Evolutionary conservation across 331 rosid species (phyloP).

Genomic region (Saraca asoca): DNA sequence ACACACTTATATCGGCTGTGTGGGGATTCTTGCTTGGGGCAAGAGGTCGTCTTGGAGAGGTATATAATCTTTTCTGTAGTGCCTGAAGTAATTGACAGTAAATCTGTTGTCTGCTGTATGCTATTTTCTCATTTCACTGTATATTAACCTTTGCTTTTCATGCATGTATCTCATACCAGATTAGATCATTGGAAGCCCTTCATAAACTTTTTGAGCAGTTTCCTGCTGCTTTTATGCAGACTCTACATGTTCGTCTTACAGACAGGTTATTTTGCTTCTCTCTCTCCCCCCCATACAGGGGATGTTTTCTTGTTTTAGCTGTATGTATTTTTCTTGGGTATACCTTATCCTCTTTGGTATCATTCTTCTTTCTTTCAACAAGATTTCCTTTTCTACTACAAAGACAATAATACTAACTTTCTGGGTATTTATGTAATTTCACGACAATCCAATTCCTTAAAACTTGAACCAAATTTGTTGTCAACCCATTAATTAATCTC

Average conservation of each 20-base stretch:
- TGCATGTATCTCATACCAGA: constrained; percentile 50
- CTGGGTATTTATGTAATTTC: too few species aligned
- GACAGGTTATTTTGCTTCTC: too few species aligned
- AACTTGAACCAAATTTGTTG: too few species aligned
- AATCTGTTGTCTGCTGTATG: constrained; percentile 5
- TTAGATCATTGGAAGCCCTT: constrained; percentile 88
- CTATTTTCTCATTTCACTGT: constrained; percentile 2
- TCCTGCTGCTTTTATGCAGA: constrained; percentile 86
- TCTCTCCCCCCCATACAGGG: too few species aligned
- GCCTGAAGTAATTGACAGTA: background rate
- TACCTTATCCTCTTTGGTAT: too few species aligned
- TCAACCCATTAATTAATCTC: too few species aligned
- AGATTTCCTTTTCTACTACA: too few species aligned
- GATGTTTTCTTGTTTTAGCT: too few species aligned
- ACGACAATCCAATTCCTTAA: too few species aligned
- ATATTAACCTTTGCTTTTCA: constrained; percentile 13
- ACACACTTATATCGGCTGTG: constrained; percentile 74
- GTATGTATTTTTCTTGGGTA: too few species aligned
- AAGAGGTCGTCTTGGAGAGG: constrained; percentile 94
- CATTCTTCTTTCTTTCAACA: too few species aligned
- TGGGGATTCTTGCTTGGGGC: constrained; percentile 94
- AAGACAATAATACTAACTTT: too few species aligned
- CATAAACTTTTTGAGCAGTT: constrained; percentile 85
- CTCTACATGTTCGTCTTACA: constrained; percentile 69
- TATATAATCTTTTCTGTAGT: constrained; percentile 30